A percentile compares a stretch with the other conserved stretches of the same genome.
phyloP scores from a whole-genome alignment of 2,329 filamentous ascomycete species.

The Coniochaeta hoffmannii region DNA sequence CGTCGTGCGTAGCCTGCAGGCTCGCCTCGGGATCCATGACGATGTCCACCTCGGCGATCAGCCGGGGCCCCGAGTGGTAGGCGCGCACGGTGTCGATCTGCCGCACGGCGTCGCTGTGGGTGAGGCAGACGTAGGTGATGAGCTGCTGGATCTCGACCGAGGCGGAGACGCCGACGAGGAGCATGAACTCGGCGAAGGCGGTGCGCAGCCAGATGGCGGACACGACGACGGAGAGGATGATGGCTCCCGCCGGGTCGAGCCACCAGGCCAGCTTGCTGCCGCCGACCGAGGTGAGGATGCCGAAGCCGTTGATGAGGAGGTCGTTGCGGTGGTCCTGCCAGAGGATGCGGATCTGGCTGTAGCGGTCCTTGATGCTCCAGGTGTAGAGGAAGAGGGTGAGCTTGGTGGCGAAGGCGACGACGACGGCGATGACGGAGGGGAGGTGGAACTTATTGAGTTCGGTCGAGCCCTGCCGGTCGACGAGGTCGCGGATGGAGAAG shows the following conservation, averaged over 20 bases:
- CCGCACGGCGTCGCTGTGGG: slow-evolving; percentile 62
- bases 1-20: slow-evolving; percentile 77
- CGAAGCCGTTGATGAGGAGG: slow-evolving; percentile 91
- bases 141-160: slow-evolving; percentile 82
- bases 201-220: slow-evolving; percentile 69
- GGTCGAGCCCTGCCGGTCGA: slow-evolving; percentile 35
- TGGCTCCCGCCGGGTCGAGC: slow-evolving; percentile 89
- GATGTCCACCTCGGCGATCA: slow-evolving; percentile 93
- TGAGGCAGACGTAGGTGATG: slow-evolving; percentile 94
- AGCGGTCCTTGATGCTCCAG: slow-evolving; percentile 82
- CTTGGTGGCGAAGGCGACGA: slow-evolving; percentile 79
- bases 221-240: slow-evolving; percentile 73
- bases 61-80: slow-evolving; percentile 80
- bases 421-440: slow-evolving; percentile 78
- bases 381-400: slow-evolving; percentile 82
- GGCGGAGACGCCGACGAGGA: slow-evolving; percentile 84
- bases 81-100: slow-evolving; percentile 94
- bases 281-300: slow-evolving; percentile 84
- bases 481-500: slow-evolving; percentile 69
- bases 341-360: slow-evolving; percentile 83
- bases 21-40: slow-evolving; percentile 77
- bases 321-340: slow-evolving; percentile 98
- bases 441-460: slow-evolving; percentile 64
- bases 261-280: slow-evolving; percentile 87
- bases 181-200: slow-evolving; percentile 80